Base-by-base conservation (phyloP, 2,329 filamentous ascomycete species). In the Atkinsonella hypoxylon region DNA sequence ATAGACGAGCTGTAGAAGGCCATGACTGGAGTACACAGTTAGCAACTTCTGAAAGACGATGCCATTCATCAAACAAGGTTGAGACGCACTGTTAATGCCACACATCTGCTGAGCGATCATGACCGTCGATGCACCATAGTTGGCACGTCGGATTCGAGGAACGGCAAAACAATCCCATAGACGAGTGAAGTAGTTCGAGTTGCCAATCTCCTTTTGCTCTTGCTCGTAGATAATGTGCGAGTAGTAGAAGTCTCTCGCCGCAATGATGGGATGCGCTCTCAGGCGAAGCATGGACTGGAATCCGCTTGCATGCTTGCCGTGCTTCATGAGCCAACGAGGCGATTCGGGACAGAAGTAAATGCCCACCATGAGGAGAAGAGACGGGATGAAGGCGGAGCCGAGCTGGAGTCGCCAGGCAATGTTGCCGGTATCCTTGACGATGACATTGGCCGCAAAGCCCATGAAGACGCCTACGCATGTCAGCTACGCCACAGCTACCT, bases 71-170 rank as follows among this genome's bases (percentile, higher is more conserved):
- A 8, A 26, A 26, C 26, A 31, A 4, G 20, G 40, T 6, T 5
- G 11, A 13, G 36, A 49, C 56, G 45, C 32, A 58, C 56, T 60
- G 52, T 60, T 60, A 42, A 60, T 59, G 3, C 58, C 57, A 59
- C 78, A 82, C 73, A 83, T 80, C 64, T 85, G 81, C 63, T 85
- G 82, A 0, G 79, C 81, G 60, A 85, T 77, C 87, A 93, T 93
- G 56, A 91, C 86, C 1, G 81, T 82, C 52, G 82, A 85, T 1
- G 86, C 85, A 31, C 86, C 87, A 44, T 85, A 76, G 22, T 82
- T 89, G 1, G 88, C 87, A 36, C 82, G 75, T 38, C 82, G 73
- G n/a, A 85, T 73, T 49, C 84, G 73, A 1, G 83, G 80, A 40
- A 87, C 74, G 20, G 79, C 78, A 61, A 87, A 83, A 3, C 82